Evolutionary conservation across 352 stramenopile genomes (phyloP).

Genomic region (Phytopythium kandeliae): DNA sequence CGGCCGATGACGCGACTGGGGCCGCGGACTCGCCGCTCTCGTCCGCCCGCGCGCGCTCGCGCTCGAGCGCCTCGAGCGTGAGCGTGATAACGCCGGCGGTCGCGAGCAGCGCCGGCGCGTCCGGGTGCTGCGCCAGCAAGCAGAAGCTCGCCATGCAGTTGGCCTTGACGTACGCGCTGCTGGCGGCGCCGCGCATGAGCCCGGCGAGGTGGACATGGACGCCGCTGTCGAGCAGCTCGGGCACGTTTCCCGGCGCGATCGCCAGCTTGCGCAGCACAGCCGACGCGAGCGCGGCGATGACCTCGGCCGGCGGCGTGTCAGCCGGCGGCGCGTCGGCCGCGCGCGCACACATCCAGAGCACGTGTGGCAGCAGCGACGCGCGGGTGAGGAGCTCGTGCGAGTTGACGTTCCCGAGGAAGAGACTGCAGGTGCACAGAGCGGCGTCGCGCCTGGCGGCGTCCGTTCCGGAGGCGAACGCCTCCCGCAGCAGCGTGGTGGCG

Average conservation of each 20-base stretch:
- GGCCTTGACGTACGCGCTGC: conserved; percentile 41
- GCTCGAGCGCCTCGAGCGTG: conserved; percentile 48
- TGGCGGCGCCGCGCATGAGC: conserved; percentile 5
- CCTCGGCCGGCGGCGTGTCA: too few species aligned
- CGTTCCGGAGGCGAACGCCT: conserved; percentile 40
- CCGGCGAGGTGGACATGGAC: conserved; percentile 45
- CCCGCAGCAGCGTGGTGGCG: conserved; percentile 33
- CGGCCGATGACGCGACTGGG: not conserved
- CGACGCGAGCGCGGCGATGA: conserved; percentile 32
- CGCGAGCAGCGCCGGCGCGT: conserved; percentile 36
- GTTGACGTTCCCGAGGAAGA: conserved; percentile 63
- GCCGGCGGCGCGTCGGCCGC: not conserved
- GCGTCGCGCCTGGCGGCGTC: conserved; percentile 39
- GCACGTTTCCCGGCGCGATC: conserved; percentile 61
- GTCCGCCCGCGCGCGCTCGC: conserved; percentile 9
- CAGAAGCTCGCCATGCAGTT: conserved; percentile 73
- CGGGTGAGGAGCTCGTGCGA: conserved; percentile 42
- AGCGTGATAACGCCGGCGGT: conserved; percentile 50
- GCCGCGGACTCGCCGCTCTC: not conserved
- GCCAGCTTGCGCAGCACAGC: conserved; percentile 61
- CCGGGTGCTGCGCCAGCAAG: conserved; percentile 39
- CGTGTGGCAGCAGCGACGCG: conserved; percentile 33
- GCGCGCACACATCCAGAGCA: conserved; percentile 34
- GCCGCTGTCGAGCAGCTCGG: conserved; percentile 50
- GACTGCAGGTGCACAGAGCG: conserved; percentile 52